Conservation (phyloP, 352 stramenopile genomes). For the Globisporangium heterothallicum region DNA sequence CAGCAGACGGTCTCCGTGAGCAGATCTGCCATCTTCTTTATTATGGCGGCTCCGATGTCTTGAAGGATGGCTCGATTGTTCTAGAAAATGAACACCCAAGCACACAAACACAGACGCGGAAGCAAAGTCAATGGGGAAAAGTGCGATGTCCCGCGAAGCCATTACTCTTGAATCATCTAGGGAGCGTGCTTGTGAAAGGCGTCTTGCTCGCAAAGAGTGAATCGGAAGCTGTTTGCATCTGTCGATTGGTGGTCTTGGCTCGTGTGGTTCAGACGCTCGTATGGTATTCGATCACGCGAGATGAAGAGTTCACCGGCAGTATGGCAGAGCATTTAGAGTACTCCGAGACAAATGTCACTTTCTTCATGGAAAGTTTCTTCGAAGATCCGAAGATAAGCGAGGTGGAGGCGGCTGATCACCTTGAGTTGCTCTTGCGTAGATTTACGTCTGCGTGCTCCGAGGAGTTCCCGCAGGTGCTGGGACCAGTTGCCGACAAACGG, state of each 20-base stretch:
- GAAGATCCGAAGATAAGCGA: slow-evolving; percentile 16
- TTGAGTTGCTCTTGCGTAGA: slow-evolving; percentile 18
- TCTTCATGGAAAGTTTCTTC: slow-evolving; percentile 51
- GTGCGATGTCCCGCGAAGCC: slow-evolving; percentile 74
- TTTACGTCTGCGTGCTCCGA: slow-evolving; percentile 26
- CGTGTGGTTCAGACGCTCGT: slow-evolving; percentile 70
- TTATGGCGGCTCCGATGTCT: slow-evolving; percentile 70
- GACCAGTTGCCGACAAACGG: slow-evolving; percentile 25
- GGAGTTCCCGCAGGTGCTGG: slow-evolving; percentile 20
- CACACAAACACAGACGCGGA: slow-evolving; percentile 83
- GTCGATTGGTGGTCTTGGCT: slow-evolving; percentile 59
- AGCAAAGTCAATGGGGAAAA: slow-evolving; percentile 83
- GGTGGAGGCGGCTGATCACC: slow-evolving; percentile 18
- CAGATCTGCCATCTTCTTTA: slow-evolving; percentile 63
- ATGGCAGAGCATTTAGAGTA: slow-evolving; percentile 55
- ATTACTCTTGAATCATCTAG: slow-evolving; percentile 65
- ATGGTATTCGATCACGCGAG: slow-evolving; percentile 64
- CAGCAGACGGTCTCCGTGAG: slow-evolving; percentile 19
- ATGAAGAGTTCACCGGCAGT: slow-evolving; percentile 48
- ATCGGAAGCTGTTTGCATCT: slow-evolving; percentile 53
- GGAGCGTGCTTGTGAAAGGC: slow-evolving; percentile 66
- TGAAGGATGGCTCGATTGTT: slow-evolving; percentile 55
- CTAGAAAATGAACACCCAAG: slow-evolving; percentile 73
- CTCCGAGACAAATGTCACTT: slow-evolving; percentile 46
- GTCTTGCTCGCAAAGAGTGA: slow-evolving; percentile 53